A percentile compares a stretch with the other conserved stretches of the same genome.
Evolutionary conservation across 805 yeast species (phyloP).

Genomic region (Cyberlindnera euphorbiiphila): DNA sequence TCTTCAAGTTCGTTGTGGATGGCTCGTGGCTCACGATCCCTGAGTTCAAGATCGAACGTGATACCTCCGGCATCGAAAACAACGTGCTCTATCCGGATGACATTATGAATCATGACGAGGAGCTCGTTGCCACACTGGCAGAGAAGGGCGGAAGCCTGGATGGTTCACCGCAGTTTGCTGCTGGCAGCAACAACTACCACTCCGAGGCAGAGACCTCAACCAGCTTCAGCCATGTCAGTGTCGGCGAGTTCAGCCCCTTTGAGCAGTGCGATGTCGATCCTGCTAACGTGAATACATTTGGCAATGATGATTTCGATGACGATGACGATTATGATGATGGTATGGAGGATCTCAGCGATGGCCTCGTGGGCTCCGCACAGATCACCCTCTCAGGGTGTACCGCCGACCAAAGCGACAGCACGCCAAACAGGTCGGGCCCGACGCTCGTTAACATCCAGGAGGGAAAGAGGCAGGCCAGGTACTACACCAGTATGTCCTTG

Average conservation of each 20-base stretch:
- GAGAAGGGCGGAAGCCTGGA: not conserved
- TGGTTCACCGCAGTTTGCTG: conserved; percentile 5
- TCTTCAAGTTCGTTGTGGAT: conserved; percentile 56
- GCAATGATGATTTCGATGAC: conserved; percentile 6
- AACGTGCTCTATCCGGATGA: conserved; percentile 42
- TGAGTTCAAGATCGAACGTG: conserved; percentile 36
- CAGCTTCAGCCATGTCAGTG: conserved; percentile 24
- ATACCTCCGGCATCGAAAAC: conserved; percentile 46
- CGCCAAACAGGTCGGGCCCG: no score
- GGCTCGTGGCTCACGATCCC: conserved; percentile 48
- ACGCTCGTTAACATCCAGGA: conserved; percentile 18
- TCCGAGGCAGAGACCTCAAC: conserved; percentile 23
- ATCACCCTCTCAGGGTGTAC: conserved; percentile 19
- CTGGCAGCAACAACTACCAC: conserved; percentile 6
- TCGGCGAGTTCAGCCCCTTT: conserved; percentile 23
- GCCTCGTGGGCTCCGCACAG: conserved; percentile 20
- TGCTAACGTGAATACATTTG: conserved; percentile 1
- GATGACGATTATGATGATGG: conserved; percentile 15
- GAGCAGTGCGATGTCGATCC: conserved; percentile 8
- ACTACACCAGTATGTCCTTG: conserved; percentile 25
- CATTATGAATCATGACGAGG: conserved; percentile 7
- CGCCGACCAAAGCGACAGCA: no score
- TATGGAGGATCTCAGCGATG: conserved; percentile 15
- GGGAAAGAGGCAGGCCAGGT: conserved; percentile 22
- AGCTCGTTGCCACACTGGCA: conserved; percentile 2